Evolutionary conservation across 805 yeast species (phyloP).

Genomic region (Zygosaccharomyces siamensis): DNA sequence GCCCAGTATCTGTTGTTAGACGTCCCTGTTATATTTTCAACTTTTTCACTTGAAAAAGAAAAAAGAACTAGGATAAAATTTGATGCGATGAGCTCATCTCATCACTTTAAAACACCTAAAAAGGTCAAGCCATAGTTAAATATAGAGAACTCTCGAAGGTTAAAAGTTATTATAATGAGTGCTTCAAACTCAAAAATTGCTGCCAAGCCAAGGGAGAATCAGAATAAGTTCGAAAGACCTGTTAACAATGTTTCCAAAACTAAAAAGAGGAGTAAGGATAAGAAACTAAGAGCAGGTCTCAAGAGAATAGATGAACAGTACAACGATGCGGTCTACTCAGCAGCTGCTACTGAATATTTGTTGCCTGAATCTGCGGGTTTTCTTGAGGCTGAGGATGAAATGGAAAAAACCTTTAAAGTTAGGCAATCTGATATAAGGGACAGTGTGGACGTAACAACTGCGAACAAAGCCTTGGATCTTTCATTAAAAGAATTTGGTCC

Average conservation of each 20-base stretch:
- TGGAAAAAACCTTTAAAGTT: conserved; percentile 88
- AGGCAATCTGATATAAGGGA: conserved; percentile 71
- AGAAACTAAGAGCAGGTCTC: conserved; percentile 58
- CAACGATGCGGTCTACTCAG: conserved; percentile 72
- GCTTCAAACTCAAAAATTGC: background rate
- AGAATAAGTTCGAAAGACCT: conserved; percentile 34
- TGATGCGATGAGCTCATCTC: conserved; percentile 8
- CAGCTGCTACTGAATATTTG: conserved; percentile 81
- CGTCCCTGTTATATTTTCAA: background rate
- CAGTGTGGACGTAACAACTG: conserved; percentile 72
- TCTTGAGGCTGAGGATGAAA: conserved; percentile 83
- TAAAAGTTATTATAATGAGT: conserved; percentile 1
- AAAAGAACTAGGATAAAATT: background rate
- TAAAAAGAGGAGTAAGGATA: conserved; percentile 44
- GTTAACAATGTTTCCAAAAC: conserved; percentile 10
- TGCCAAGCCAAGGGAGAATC: conserved; percentile 27
- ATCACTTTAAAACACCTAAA: background rate
- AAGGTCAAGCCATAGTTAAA: background rate
- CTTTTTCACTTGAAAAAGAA: conserved; percentile 2
- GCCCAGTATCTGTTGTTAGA: too few relatives aligned
- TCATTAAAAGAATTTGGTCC: conserved; percentile 80
- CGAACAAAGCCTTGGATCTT: conserved; percentile 69
- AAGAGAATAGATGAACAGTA: conserved; percentile 66
- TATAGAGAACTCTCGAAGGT: background rate
- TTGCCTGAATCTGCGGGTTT: conserved; percentile 81